phyloP scores from a whole-genome alignment of 768 basidiomycete genomes.

The Boletus rex-veris region DNA sequence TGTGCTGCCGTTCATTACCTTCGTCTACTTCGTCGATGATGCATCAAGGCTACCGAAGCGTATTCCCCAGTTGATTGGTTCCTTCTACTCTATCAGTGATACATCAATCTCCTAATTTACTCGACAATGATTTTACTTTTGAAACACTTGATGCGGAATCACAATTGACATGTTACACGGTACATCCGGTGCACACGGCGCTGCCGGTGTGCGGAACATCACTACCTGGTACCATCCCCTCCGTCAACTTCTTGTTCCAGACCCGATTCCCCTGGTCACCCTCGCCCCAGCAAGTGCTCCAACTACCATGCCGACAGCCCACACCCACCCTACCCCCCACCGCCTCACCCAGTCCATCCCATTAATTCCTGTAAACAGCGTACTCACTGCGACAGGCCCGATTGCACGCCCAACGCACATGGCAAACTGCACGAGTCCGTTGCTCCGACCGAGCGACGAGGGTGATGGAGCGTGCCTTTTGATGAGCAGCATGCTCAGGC shows the following conservation, averaged over 20 bases:
- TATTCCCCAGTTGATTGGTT: too few relatives aligned
- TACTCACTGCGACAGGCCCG: slow-evolving; percentile 52
- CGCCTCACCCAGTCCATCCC: slow-evolving; percentile 7
- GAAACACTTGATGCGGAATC: too few relatives aligned
- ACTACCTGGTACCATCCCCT: too few relatives aligned
- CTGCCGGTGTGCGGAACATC: too few relatives aligned
- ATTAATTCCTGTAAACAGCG: slow-evolving; percentile 18
- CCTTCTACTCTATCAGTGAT: too few relatives aligned
- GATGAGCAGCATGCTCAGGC: slow-evolving; percentile 59
- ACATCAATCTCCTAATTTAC: too few relatives aligned
- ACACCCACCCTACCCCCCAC: slow-evolving; percentile 10
- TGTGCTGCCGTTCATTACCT: too few relatives aligned
- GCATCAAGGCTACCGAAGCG: too few relatives aligned
- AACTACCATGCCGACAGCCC: slow-evolving; percentile 14
- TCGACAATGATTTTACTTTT: too few relatives aligned
- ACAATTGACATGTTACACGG: too few relatives aligned
- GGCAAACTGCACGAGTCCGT: slow-evolving; percentile 55
- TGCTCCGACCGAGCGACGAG: slow-evolving; percentile 22
- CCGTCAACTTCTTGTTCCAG: background rate
- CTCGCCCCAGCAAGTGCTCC: slow-evolving; percentile 8
- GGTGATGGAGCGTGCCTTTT: slow-evolving; percentile 25
- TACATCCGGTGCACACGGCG: too few relatives aligned
- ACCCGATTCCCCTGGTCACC: slow-evolving; percentile 5
- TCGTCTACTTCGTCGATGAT: too few relatives aligned
- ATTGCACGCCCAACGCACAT: slow-evolving; percentile 55